Evolutionary conservation across 2,329 filamentous ascomycete species (phyloP), one percentile per base, ranked within the genome.

Genomic region (Colletotrichum falcatum): DNA sequence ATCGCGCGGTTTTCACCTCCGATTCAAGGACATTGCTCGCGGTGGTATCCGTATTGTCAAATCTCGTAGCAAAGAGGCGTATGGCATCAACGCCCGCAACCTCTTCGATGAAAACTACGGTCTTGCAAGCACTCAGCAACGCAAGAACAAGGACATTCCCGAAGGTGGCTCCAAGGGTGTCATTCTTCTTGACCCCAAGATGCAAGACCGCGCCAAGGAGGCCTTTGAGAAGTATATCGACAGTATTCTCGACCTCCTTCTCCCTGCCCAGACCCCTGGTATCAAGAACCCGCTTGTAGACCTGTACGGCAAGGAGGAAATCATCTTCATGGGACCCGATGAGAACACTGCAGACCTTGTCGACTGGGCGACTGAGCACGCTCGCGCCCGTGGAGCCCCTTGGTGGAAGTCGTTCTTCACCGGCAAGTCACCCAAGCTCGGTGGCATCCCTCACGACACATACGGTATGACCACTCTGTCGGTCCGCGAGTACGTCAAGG

Each of bases 361-460:
- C 61, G 91, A 99, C 82, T 99, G 96, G 96, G 96, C 96, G n/a
- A 99, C 96, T 1, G 92, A 96, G 81, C 96, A 99, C 81, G 96
- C 96, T 71, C 90, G 94, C 62, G 85, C 85, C 72, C 91, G 96
- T 76, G 94, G 94, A 55, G 96, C 96, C 5, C 94, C 94, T 35
- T 99, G 95, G 94, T 99, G 96, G 96, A 99, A 99, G 87, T 99
- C 96, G 0, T 99, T 99, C 89, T 99, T 99, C 87, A 99, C 96
- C 2, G 96, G 96, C 78, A 99, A 99, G 88, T 97, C 94, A 75
- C 96, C 94, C 63, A 96, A 93, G 82, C 88, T 99, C 18, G 96
- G 96, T 73, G 96, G 96, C 79, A 99, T 99, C 75, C 96, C 96
- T 46, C 96, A 99, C 82, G 96, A 99, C 80, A 84, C 87, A 49